Evolutionary conservation across 305 asterid species (phyloP).

Genomic region (Rubia tinctorum): DNA sequence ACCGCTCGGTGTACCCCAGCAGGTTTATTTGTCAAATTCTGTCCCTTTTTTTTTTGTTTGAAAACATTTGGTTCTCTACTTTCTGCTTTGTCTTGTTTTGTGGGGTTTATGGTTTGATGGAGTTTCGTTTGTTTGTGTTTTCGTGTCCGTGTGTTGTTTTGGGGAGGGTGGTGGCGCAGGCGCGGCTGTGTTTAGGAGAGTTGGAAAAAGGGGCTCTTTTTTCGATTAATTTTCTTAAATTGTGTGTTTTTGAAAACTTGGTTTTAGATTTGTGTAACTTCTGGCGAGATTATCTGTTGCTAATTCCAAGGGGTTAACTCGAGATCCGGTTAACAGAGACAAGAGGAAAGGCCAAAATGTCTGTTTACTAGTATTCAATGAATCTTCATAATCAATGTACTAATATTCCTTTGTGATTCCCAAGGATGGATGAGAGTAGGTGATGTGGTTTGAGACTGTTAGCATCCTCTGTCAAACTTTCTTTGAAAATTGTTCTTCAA

Average conservation of each 20-base stretch:
- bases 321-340: too few species aligned
- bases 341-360: neutral
- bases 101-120: too few species aligned
- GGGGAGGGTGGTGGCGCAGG: neutral
- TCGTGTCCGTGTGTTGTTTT: neutral
- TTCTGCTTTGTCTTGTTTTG: too few species aligned
- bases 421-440: neutral
- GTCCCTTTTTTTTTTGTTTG: neutral
- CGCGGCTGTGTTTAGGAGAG: too few species aligned
- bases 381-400: neutral
- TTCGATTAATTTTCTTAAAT: neutral
- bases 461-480: too few species aligned
- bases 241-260: neutral
- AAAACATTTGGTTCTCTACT: too few species aligned
- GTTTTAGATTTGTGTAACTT: neutral
- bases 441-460: neutral
- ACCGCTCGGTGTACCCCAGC: conserved; percentile 93
- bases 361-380: neutral
- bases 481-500: too few species aligned
- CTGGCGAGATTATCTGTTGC: neutral
- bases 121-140: neutral
- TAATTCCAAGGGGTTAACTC: neutral
- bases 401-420: neutral
- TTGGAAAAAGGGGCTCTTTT: neutral
- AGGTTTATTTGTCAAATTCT: conserved; percentile 36